Conservation (phyloP, 73 alveolate genomes). For the Tetrahymena borealis region DNA sequence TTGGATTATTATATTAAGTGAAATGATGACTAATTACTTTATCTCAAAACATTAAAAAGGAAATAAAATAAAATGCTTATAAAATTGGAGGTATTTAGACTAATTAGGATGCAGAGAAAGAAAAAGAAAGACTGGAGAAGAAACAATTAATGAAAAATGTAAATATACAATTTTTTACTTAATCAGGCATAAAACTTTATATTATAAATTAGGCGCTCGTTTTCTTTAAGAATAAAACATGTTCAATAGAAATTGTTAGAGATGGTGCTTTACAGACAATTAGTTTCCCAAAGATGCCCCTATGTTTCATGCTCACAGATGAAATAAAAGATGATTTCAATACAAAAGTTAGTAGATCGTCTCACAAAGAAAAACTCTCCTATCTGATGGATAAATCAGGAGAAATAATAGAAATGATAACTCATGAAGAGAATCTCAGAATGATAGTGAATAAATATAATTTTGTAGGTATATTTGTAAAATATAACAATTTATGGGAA, state of each 20-base stretch:
- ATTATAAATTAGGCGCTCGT: slow-evolving; percentile 51
- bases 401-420: slow-evolving; percentile 48
- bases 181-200: not conserved
- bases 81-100: not conserved
- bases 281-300: slow-evolving; percentile 57
- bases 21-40: too few relatives aligned
- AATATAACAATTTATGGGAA: not conserved
- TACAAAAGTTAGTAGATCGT: slow-evolving; percentile 51
- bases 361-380: slow-evolving; percentile 43
- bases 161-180: not conserved
- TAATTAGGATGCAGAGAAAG: not conserved
- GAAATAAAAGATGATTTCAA: slow-evolving; percentile 47
- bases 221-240: slow-evolving; percentile 44
- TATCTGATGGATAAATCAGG: slow-evolving; percentile 50
- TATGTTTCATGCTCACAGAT: slow-evolving; percentile 51
- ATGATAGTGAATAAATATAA: not conserved
- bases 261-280: slow-evolving; percentile 46
- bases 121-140: slow-evolving; percentile 4
- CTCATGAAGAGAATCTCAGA: slow-evolving; percentile 26
- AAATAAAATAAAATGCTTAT: not conserved
- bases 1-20: too few relatives aligned
- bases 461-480: not conserved
- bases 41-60: too few relatives aligned
- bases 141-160: not conserved
- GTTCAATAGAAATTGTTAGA: slow-evolving; percentile 53